phyloP scores from a whole-genome alignment of 2,329 filamentous ascomycete species.

The Cladorrhinum sp. region DNA sequence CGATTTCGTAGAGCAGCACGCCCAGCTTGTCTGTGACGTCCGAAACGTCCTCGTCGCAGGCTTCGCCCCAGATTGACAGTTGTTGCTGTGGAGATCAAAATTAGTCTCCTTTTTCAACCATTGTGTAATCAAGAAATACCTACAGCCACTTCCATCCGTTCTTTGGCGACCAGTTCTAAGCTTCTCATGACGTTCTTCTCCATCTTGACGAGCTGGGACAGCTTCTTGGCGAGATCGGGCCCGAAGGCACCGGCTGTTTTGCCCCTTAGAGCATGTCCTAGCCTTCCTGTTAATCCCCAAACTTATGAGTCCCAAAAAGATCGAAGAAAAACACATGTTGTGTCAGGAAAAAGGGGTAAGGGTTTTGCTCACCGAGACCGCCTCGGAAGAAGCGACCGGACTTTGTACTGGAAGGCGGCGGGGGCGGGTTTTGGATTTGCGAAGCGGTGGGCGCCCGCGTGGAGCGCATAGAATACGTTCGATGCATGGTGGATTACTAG shows the following conservation, averaged over 20 bases:
- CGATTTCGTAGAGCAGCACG: conserved; percentile 96
- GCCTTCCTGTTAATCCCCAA: conserved; percentile 26
- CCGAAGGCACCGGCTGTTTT: conserved; percentile 74
- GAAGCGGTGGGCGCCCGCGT: conserved; percentile 93
- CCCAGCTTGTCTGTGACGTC: conserved; percentile 99
- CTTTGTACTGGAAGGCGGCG: conserved; percentile 89
- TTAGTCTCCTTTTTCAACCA: background rate
- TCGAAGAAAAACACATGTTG: background rate
- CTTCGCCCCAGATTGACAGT: conserved; percentile 96
- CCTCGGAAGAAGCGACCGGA: conserved; percentile 80
- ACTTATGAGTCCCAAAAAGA: conserved; percentile 10
- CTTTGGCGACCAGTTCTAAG: conserved; percentile 88
- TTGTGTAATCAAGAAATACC: conserved; percentile 37
- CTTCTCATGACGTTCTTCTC: conserved; percentile 99
- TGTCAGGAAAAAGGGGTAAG: background rate
- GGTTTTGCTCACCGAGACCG: conserved; percentile 68
- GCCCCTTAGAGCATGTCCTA: conserved; percentile 67
- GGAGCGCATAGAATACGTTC: conserved; percentile 98
- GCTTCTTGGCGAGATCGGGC: conserved; percentile 93
- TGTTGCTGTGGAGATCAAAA: conserved; percentile 67
- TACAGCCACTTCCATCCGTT: conserved; percentile 98
- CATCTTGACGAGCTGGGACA: conserved; percentile 98
- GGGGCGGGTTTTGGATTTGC: conserved; percentile 82
- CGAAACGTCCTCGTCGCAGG: conserved; percentile 93
- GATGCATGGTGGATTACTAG: conserved; percentile 68